A percentile compares a stretch with the other conserved stretches of the same genome.
Conservation (phyloP, 1,139 yeast species). For the Magnusiomyces paraingens region DNA sequence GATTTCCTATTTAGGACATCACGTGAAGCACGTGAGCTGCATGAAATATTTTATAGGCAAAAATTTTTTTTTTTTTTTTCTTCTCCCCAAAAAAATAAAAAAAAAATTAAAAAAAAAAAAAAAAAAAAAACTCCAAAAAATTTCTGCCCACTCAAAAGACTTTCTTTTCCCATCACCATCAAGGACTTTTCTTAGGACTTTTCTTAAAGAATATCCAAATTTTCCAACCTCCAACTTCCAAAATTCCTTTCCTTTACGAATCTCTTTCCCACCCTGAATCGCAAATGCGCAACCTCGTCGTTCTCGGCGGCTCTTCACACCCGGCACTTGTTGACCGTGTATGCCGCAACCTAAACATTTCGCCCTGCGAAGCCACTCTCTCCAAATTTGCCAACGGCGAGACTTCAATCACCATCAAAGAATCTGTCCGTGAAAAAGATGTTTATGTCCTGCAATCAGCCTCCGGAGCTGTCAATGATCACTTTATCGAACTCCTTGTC, state of each 20-base stretch:
- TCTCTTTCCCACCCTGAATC: background rate
- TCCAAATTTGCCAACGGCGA: slow-evolving; percentile 77
- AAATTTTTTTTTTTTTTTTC: too few species aligned
- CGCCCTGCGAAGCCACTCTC: slow-evolving; percentile 51
- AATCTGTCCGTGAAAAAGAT: slow-evolving; percentile 88
- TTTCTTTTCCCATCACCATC: too few species aligned
- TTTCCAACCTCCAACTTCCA: too few species aligned
- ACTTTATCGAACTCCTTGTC: slow-evolving; percentile 78
- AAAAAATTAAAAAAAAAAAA: too few species aligned
- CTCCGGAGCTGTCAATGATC: slow-evolving; percentile 88
- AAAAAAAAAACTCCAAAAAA: too few species aligned
- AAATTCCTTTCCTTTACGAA: background rate
- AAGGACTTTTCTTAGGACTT: too few species aligned
- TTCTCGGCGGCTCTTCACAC: slow-evolving; percentile 71
- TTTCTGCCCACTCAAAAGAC: too few species aligned
- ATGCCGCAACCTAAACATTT: slow-evolving; percentile 56
- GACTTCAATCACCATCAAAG: slow-evolving; percentile 74
- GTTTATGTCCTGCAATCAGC: slow-evolving; percentile 72
- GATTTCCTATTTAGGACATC: too few species aligned
- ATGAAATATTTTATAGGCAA: too few species aligned
- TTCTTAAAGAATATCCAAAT: too few species aligned
- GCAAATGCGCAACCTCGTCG: slow-evolving; percentile 65
- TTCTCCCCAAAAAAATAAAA: too few species aligned
- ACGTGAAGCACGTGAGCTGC: too few species aligned
- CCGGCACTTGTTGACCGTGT: slow-evolving; percentile 56